A percentile compares a stretch with the other conserved stretches of the same genome.
Conservation (phyloP, 768 basidiomycete genomes). For the Podaxis carcinomalis region DNA sequence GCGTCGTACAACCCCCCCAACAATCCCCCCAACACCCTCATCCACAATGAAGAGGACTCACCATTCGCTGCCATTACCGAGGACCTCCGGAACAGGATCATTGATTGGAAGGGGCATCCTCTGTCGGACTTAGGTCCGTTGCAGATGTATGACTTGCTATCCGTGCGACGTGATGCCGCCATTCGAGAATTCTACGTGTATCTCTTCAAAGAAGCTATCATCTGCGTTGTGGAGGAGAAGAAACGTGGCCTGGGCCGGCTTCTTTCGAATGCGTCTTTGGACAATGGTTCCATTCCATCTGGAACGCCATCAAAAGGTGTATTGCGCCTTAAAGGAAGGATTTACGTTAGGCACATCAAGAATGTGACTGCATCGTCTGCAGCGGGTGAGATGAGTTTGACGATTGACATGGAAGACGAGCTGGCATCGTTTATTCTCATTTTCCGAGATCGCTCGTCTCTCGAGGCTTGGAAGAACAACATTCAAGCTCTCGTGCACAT, state of each 20-base stretch:
- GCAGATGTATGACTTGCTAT: constrained; percentile 89
- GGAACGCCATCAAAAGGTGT: constrained; percentile 54
- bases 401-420: constrained; percentile 98
- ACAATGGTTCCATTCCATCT: constrained; percentile 41
- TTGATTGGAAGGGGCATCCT: constrained; percentile 95
- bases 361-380: constrained; percentile 78
- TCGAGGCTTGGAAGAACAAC: constrained; percentile 85
- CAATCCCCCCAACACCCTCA: constrained; percentile 27
- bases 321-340: constrained; percentile 88
- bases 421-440: constrained; percentile 94
- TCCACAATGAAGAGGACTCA: constrained; percentile 59
- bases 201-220: constrained; percentile 95
- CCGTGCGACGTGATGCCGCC: constrained; percentile 83
- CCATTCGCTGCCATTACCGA: constrained; percentile 83
- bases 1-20: constrained; percentile 15
- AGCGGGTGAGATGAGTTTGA: constrained; percentile 84
- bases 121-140: constrained; percentile 84
- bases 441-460: constrained; percentile 85
- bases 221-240: constrained; percentile 97
- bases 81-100: constrained; percentile 85
- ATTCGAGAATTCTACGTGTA: constrained; percentile 96
- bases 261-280: constrained; percentile 59
- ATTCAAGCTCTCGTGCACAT: constrained; percentile 74
- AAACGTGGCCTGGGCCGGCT: constrained; percentile 77
- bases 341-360: constrained; percentile 93